Conservation (phyloP, 2,329 filamentous ascomycete species). For the Alternaria conjuncta region DNA sequence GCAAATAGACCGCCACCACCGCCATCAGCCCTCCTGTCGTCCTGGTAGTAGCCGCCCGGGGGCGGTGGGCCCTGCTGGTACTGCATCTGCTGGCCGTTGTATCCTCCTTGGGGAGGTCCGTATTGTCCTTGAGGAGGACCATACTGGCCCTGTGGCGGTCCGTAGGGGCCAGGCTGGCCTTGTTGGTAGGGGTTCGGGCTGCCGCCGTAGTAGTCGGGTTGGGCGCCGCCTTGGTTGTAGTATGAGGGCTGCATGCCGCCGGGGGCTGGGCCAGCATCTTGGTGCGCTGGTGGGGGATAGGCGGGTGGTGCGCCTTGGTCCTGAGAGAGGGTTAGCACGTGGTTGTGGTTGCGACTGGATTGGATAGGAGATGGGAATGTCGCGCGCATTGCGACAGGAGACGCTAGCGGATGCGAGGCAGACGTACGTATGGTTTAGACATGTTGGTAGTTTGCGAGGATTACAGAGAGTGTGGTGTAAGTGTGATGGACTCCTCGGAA, state of each 20-base stretch:
- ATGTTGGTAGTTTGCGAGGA: slow-evolving; percentile 1
- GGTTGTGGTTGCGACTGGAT: background rate
- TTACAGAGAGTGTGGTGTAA: background rate
- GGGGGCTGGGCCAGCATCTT: slow-evolving; percentile 34
- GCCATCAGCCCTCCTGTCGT: slow-evolving; percentile 37
- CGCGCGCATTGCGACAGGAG: background rate
- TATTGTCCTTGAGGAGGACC: slow-evolving; percentile 32
- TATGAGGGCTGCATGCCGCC: slow-evolving; percentile 24
- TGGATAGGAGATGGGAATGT: background rate
- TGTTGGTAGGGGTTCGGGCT: slow-evolving; percentile 33
- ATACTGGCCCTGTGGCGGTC: slow-evolving; percentile 23
- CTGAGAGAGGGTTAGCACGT: slow-evolving; percentile 16
- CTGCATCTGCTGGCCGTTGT: slow-evolving; percentile 46
- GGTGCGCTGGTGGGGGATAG: slow-evolving; percentile 44
- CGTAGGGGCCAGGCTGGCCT: slow-evolving; percentile 27
- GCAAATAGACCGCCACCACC: slow-evolving; percentile 50
- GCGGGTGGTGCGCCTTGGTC: slow-evolving; percentile 41
- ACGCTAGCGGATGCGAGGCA: background rate
- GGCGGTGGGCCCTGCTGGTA: slow-evolving; percentile 43
- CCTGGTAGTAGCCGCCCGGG: slow-evolving; percentile 49
- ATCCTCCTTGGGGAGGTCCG: slow-evolving; percentile 29
- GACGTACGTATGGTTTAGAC: slow-evolving; percentile 13
- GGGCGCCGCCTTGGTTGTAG: slow-evolving; percentile 23
- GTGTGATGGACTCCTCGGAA: background rate
- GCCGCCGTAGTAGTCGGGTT: slow-evolving; percentile 28